Percentiles rank a stretch among this genome's conserved stretches.
phyloP scores from a whole-genome alignment of 371 early-diverging fungal species.

The Lichtheimia ramosa region DNA sequence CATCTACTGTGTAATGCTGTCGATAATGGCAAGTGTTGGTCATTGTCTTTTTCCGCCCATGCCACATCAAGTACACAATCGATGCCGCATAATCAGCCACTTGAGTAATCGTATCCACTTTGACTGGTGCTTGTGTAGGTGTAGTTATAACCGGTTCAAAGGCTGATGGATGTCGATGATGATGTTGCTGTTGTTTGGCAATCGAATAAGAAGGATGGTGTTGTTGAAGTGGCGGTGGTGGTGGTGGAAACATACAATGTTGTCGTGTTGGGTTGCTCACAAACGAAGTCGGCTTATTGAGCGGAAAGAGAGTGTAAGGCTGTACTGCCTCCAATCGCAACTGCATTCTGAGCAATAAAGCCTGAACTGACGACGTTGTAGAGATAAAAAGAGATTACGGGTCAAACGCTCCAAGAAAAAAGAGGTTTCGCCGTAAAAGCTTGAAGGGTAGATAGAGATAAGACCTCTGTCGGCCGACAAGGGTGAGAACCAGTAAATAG shows the following conservation, averaged over 20 bases:
- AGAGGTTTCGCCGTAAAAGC: slow-evolving; percentile 2
- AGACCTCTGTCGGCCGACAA: slow-evolving; percentile 2
- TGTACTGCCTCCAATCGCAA: slow-evolving; percentile 21
- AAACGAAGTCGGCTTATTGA: slow-evolving; percentile 12
- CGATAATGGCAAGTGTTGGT: slow-evolving; percentile 4
- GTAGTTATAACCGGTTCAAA: slow-evolving; percentile 11
- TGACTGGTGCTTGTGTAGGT: slow-evolving; percentile 3
- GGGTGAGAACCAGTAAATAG: background rate
- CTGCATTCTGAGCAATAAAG: slow-evolving; percentile 13
- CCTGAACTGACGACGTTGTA: background rate
- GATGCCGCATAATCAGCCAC: slow-evolving; percentile 63
- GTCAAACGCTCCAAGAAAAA: background rate
- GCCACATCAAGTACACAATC: slow-evolving; percentile 68
- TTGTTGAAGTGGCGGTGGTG: background rate
- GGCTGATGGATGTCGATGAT: slow-evolving; percentile 7
- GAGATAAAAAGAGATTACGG: background rate
- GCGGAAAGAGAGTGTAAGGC: slow-evolving; percentile 23
- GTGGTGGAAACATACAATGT: slow-evolving; percentile 6
- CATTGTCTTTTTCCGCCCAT: slow-evolving; percentile 40
- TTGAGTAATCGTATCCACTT: slow-evolving; percentile 21
- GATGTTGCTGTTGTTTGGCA: background rate
- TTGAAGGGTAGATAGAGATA: background rate
- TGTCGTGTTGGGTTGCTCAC: background rate
- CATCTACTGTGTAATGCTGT: slow-evolving; percentile 21
- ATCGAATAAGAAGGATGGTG: background rate